These are phyloP conservation scores for Marchantia polymorpha DNA, from an alignment of 225 moss, liverwort and hornwort genomes.

Conservation along the genomic window DNA sequence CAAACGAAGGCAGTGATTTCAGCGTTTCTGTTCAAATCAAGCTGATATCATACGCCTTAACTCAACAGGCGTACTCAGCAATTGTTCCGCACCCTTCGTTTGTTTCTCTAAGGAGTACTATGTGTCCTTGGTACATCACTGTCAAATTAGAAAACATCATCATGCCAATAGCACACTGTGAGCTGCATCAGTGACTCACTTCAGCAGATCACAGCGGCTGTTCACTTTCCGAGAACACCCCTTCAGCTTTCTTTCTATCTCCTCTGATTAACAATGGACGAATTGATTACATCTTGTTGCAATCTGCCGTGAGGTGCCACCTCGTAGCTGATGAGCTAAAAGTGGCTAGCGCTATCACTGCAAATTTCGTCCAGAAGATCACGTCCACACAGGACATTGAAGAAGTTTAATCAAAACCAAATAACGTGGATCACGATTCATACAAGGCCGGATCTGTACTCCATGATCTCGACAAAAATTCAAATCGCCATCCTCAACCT, in stretches of 20 bases:
- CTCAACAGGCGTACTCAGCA: background rate
- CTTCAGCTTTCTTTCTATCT: background rate
- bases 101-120: background rate
- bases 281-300: background rate
- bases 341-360: background rate
- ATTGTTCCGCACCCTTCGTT: background rate
- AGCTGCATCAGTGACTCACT: background rate
- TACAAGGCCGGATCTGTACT: constrained; percentile 2
- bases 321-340: background rate
- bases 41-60: background rate
- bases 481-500: background rate
- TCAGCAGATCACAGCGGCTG: constrained; percentile 4
- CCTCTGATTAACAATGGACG: background rate
- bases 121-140: background rate
- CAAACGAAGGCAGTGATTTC: background rate
- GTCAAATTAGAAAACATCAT: background rate
- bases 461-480: background rate
- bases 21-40: background rate
- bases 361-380: background rate
- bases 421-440: background rate
- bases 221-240: no score
- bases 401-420: background rate
- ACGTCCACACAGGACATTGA: background rate
- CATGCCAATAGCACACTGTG: background rate
- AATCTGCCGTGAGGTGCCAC: background rate